phyloP scores from a whole-genome alignment of 1,284 basidiomycete genomes.

The Puccinia polysora region DNA sequence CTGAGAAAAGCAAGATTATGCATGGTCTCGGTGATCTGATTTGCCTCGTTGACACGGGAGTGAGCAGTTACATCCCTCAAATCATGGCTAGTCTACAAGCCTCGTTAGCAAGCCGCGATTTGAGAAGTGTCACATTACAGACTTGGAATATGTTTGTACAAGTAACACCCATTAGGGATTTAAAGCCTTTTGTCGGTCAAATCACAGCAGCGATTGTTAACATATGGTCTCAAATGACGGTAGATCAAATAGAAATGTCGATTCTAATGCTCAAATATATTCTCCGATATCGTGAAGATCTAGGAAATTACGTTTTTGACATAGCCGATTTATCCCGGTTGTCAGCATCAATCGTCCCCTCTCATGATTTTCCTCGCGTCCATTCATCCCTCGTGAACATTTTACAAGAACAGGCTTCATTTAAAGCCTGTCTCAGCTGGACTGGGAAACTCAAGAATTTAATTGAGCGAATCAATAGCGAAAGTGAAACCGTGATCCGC shows the following conservation, averaged over 20 bases:
- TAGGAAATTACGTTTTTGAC: conserved; percentile 65
- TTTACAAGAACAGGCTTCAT: conserved; percentile 57
- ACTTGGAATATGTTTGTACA: conserved; percentile 78
- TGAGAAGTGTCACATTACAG: conserved; percentile 71
- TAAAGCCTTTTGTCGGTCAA: conserved; percentile 78
- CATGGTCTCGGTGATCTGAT: conserved; percentile 38
- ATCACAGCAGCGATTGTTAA: conserved; percentile 80
- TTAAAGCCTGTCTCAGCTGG: conserved; percentile 60
- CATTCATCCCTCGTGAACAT: conserved; percentile 61
- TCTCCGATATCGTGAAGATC: conserved; percentile 62
- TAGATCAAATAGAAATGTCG: conserved; percentile 60
- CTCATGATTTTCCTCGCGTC: conserved; percentile 58
- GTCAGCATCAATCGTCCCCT: neutral
- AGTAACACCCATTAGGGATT: conserved; percentile 65
- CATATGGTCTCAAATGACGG: conserved; percentile 68
- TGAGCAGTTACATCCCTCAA: conserved; percentile 56
- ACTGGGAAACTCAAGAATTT: conserved; percentile 65
- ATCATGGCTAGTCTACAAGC: conserved; percentile 96
- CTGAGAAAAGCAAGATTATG: conserved; percentile 33
- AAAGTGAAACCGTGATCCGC: conserved; percentile 73
- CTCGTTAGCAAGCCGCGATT: conserved; percentile 66
- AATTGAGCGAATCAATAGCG: conserved; percentile 68
- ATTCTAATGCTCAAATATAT: conserved; percentile 66
- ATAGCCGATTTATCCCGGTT: conserved; percentile 63
- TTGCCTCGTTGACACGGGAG: conserved; percentile 24